These are phyloP conservation scores for Skeletonema menzelii DNA, from an alignment of 108 stramenopile species.

Conservation along the genomic window DNA sequence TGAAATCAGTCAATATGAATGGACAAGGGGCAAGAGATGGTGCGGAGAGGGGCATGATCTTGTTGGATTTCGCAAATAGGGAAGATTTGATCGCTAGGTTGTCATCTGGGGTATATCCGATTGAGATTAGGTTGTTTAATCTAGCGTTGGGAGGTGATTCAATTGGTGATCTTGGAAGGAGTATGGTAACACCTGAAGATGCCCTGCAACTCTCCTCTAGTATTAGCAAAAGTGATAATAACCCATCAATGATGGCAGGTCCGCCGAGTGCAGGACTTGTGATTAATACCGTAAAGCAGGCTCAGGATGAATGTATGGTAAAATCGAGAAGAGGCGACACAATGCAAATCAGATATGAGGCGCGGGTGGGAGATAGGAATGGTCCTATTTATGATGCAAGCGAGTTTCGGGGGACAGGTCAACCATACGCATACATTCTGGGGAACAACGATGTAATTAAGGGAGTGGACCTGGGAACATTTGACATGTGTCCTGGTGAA, in stretches of 20 bases:
- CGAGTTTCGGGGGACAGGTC: conserved; percentile 57
- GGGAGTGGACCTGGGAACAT: conserved; percentile 61
- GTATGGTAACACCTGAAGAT: conserved; percentile 57
- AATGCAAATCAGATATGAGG: conserved; percentile 59
- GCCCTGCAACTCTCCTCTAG: conserved; percentile 46
- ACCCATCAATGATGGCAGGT: not conserved
- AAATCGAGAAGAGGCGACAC: conserved; percentile 59
- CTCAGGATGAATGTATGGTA: conserved; percentile 22
- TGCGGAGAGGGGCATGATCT: conserved; percentile 8
- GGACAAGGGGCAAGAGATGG: conserved; percentile 7
- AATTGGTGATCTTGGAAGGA: conserved; percentile 47
- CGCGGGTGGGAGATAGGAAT: conserved; percentile 5
- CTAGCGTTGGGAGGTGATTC: conserved; percentile 59
- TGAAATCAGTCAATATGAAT: not conserved
- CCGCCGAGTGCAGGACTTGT: conserved; percentile 10
- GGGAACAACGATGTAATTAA: conserved; percentile 59
- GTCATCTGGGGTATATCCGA: conserved; percentile 49
- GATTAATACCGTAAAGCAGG: conserved; percentile 22
- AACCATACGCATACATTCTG: conserved; percentile 59
- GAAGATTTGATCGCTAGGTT: conserved; percentile 34
- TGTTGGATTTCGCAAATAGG: conserved; percentile 17
- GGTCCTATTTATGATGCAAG: conserved; percentile 51
- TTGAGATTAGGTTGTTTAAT: conserved; percentile 49
- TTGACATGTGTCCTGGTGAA: conserved; percentile 70
- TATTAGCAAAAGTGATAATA: conserved; percentile 17